Base-by-base conservation (phyloP, 164 flowering plant species). In the Nelumbo lutea region DNA sequence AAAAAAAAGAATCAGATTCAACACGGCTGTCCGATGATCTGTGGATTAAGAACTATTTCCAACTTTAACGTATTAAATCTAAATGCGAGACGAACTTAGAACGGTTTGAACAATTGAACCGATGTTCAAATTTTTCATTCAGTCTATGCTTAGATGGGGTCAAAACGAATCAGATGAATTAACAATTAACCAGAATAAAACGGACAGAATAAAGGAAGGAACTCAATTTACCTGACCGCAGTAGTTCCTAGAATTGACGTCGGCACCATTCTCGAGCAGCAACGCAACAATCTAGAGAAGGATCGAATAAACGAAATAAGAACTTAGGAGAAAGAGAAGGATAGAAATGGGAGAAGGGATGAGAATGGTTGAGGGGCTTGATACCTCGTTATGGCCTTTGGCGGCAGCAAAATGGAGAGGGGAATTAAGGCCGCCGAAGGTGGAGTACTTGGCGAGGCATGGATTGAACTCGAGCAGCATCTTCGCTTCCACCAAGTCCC, bases 181-280 rank as follows among this genome's bases (percentile, higher is more conserved):
- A 27, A 27, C 27, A 27, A 27, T 27, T 27, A 27, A 27, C 3
- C 57, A 53, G 3, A 53, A 51, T 13, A 7, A 53, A 13, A 9
- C 2, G 57, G 14, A 13, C 14, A 10, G 14, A 53, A 2, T 11
- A 43, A 6, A 15, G 61, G 41, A 62, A 74, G 69, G 66, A 38
- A 15, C 40, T 6, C 0, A 46, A 44, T 40, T 38, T 72, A 92
- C 99, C 96, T 95, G 99, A 6, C 99, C 99, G 65, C 97, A 92
- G 67, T 95, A 95, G 76, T 95, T 95, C 76, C 96, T 89, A 4
- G 99, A 90, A 82, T 95, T 95, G 56, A 89, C 97, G 75, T 95
- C 97, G 57, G 99, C 99, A 7, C 97, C 97, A 81, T 89, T 86
- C 73, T 90, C 94, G 15, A 95, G 88, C 84, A 95, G 78, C 82